A percentile compares a stretch with the other conserved stretches of the same genome.
These are phyloP conservation scores for Apium graveolens DNA, from an alignment of 129 eudicot genomes.

Conservation along the genomic window DNA sequence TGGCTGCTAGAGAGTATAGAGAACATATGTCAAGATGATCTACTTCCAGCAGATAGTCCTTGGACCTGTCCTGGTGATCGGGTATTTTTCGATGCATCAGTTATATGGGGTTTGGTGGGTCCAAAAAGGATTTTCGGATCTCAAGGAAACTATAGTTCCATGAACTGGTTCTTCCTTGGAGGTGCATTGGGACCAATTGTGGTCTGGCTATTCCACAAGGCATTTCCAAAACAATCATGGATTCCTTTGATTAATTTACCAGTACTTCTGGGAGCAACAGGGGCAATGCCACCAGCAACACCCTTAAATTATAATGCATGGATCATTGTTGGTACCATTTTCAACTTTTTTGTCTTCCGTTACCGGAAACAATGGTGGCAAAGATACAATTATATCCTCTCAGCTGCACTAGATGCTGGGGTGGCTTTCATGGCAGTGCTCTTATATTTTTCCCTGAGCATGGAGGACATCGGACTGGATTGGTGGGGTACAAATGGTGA, in stretches of 20 bases:
- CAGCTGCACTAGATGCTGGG: conserved; percentile 96
- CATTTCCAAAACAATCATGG: conserved; percentile 81
- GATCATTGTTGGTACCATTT: conserved; percentile 63
- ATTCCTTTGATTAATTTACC: conserved; percentile 83
- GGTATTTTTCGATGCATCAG: conserved; percentile 90
- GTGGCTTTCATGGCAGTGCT: conserved; percentile 88
- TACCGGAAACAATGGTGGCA: conserved; percentile 91
- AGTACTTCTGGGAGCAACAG: conserved; percentile 74
- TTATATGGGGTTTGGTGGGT: conserved; percentile 94
- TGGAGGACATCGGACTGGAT: conserved; percentile 36
- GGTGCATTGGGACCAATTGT: conserved; percentile 73
- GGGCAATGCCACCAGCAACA: conserved; percentile 81
- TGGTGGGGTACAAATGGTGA: conserved; percentile 95
- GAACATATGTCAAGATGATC: conserved; percentile 71
- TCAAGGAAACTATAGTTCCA: conserved; percentile 66
- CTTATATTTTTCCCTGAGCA: conserved; percentile 54
- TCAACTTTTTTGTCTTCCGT: conserved; percentile 75
- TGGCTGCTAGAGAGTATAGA: conserved; percentile 73
- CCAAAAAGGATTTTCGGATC: conserved; percentile 75
- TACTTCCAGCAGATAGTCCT: conserved; percentile 83
- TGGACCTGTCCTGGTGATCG: conserved; percentile 94
- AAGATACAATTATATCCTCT: conserved; percentile 75
- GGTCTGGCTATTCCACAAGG: conserved; percentile 78
- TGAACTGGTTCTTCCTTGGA: conserved; percentile 91
- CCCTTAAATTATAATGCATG: conserved; percentile 71